Conservation (phyloP, 75 land plant genomes). For the Isoetes taiwanensis region DNA sequence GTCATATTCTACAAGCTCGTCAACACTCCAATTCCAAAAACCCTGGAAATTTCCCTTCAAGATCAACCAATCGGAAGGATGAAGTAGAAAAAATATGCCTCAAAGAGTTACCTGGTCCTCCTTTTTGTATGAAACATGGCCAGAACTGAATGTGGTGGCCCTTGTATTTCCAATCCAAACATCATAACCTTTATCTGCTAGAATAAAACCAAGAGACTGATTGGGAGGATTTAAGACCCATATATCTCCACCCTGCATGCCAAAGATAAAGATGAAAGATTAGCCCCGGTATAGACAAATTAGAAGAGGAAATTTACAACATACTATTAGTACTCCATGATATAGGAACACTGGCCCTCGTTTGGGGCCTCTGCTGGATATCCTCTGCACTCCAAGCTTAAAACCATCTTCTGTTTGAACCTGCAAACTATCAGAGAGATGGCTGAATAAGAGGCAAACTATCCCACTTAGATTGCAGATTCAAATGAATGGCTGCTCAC, state of each 20-base stretch:
- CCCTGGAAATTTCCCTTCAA: slow-evolving; percentile 14
- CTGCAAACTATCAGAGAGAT: too few species aligned
- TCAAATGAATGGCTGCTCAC: too few species aligned
- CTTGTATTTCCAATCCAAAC: slow-evolving; percentile 80
- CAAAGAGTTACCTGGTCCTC: slow-evolving; percentile 19
- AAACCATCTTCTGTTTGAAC: slow-evolving; percentile 55
- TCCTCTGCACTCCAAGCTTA: slow-evolving; percentile 51
- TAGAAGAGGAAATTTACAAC: neutral
- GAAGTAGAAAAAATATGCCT: neutral
- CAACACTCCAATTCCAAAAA: slow-evolving; percentile 43
- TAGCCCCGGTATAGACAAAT: neutral
- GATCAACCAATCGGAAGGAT: neutral
- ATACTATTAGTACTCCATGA: slow-evolving; percentile 46
- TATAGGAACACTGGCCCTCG: slow-evolving; percentile 34
- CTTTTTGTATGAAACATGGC: slow-evolving; percentile 28
- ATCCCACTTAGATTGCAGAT: too few species aligned
- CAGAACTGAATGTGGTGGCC: slow-evolving; percentile 39
- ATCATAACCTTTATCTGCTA: slow-evolving; percentile 62
- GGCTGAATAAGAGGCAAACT: too few species aligned
- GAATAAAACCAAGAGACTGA: slow-evolving; percentile 43
- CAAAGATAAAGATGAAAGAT: neutral
- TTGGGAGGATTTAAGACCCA: slow-evolving; percentile 48
- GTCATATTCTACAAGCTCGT: slow-evolving; percentile 24
- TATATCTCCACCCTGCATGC: slow-evolving; percentile 44
- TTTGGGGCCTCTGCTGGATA: slow-evolving; percentile 16